These are phyloP conservation scores for Blastomyces gilchristii DNA, from an alignment of 2,329 filamentous ascomycete species.

Conservation along the genomic window DNA sequence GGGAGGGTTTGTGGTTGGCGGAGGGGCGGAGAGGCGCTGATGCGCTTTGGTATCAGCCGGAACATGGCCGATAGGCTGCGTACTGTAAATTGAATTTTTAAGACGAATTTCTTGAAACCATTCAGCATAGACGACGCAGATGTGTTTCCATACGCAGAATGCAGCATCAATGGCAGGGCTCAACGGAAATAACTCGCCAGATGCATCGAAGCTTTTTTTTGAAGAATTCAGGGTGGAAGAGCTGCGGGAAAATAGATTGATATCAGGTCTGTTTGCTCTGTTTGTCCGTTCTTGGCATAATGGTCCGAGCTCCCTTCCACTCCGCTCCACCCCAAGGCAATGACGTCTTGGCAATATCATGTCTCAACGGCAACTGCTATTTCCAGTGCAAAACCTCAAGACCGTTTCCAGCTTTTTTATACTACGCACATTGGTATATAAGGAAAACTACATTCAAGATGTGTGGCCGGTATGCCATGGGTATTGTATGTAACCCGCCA, in stretches of 20 bases:
- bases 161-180: not conserved
- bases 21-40: slow-evolving; percentile 18
- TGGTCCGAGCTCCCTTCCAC: slow-evolving; percentile 20
- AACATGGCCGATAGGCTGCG: slow-evolving; percentile 16
- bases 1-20: slow-evolving; percentile 11
- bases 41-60: slow-evolving; percentile 22
- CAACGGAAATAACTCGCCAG: not conserved
- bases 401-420: not conserved
- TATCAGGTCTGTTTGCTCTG: not conserved
- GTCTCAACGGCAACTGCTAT: not conserved
- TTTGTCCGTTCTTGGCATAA: slow-evolving; percentile 4
- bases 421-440: not conserved
- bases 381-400: not conserved
- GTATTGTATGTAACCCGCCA: slow-evolving; percentile 41
- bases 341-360: slow-evolving; percentile 2
- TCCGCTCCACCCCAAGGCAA: slow-evolving; percentile 17
- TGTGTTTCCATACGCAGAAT: not conserved
- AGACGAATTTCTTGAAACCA: not conserved
- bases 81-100: not conserved
- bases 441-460: slow-evolving; percentile 33
- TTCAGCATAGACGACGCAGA: not conserved
- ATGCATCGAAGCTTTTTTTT: not conserved
- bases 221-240: not conserved
- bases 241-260: not conserved
- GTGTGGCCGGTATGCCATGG: slow-evolving; percentile 59